Percentiles rank a stretch among this genome's conserved stretches.
Evolutionary conservation across 1,284 basidiomycete species (phyloP).

Genomic region (Cryptococcus sp.): DNA sequence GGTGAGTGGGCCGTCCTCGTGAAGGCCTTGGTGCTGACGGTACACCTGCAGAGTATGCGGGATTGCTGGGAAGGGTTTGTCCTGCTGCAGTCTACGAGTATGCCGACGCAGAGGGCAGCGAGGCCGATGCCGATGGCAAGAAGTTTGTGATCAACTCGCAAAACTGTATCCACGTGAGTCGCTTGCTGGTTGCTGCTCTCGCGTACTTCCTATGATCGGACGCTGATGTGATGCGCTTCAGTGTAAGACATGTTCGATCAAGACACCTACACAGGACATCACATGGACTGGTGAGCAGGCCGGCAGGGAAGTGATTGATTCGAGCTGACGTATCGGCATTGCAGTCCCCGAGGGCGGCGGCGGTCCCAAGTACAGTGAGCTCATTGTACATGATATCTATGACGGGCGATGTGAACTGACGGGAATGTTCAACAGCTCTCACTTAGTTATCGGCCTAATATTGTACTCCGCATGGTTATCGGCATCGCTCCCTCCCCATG

Average conservation of each 20-base stretch:
- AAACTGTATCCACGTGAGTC: constrained; percentile 52
- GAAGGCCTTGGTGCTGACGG: not conserved
- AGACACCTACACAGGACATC: constrained; percentile 86
- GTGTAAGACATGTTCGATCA: constrained; percentile 92
- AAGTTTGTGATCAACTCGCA: constrained; percentile 96
- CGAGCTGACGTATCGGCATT: not conserved
- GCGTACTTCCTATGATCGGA: not conserved
- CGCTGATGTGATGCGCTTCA: constrained; percentile 40
- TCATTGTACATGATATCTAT: not conserved
- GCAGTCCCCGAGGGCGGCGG: constrained; percentile 87
- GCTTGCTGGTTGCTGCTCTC: constrained; percentile 1
- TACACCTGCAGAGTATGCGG: constrained; percentile 63
- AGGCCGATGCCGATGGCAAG: constrained; percentile 64
- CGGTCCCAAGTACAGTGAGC: constrained; percentile 86
- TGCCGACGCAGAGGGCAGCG: constrained; percentile 61
- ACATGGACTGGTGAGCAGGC: constrained; percentile 63
- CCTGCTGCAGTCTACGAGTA: constrained; percentile 98
- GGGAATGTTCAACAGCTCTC: constrained; percentile 8
- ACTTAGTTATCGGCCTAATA: constrained; percentile 7
- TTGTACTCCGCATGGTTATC: not conserved
- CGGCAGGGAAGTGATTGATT: not conserved
- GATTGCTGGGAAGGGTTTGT: constrained; percentile 82
- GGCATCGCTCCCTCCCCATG: no score
- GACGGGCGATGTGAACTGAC: no score
- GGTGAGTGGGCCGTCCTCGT: constrained; percentile 21